Base-by-base conservation (phyloP, 805 yeast genomes). In the Pichia nakasei region DNA sequence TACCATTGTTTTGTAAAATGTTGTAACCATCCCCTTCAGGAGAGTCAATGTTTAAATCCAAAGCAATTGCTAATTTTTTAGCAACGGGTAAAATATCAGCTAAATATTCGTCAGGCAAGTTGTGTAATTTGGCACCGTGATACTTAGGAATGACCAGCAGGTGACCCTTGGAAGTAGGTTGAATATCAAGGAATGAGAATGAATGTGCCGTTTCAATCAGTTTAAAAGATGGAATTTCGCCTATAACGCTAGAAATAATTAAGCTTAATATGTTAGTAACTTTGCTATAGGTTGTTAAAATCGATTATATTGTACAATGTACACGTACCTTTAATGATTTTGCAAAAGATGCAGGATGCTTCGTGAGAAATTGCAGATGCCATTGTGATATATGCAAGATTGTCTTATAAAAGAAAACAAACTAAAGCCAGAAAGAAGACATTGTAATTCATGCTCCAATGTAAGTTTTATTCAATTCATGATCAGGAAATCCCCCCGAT, bases 161-260 rank as follows among this genome's bases (percentile, higher is more conserved):
- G 61, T 91, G 98, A 22, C 95, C 96, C 56, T 78, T 76, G 9
- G 95, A 70, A 17, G 91, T 85, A 49, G 98, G 97, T 54, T 87
- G 93, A 58, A 91, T 89, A 58, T 91, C 98, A 56, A 93, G 70
- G 63, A 91, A 93, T 0, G 97, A 86, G 58, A 73, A 85, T 3
- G 86, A 66, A 55, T 75, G 72, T 47, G 82, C 72, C n/a, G 97
- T 86, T 64, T 91, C 98, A 56, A 84, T 73, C 49, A 91, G 67
- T 63, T 91, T 93, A 70, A 86, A 78, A 2, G 94, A 85, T 29
- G 98, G 98, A 58, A 91, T 93, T 56, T 93, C 97, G 44, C 96
- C 94, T 78, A 35, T n/a, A 19, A n/a, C n/a, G n/a, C n/a, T n/a
- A n/a, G n/a, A n/a, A 9, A 5, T 20, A 9, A n/a, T 24, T 4